A percentile compares a stretch with the other conserved stretches of the same genome.
phyloP scores from a whole-genome alignment of 2,329 filamentous ascomycete genomes.

The Cytospora schulzeri region DNA sequence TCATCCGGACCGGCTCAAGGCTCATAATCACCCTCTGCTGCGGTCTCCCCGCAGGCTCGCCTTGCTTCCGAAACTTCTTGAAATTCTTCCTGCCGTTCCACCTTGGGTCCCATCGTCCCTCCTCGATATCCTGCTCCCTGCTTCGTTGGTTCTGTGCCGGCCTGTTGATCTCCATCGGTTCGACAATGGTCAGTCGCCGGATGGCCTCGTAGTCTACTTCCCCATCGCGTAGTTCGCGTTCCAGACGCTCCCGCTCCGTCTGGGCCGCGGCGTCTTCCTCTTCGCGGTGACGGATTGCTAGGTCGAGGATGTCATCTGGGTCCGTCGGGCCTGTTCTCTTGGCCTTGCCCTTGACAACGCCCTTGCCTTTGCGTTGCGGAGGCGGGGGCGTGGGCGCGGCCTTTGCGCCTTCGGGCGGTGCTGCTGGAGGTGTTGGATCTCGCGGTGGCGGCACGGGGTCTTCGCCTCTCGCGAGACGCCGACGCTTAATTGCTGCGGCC shows the following conservation, averaged over 20 bases:
- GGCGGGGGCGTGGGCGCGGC: slow-evolving; percentile 30
- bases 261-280: slow-evolving; percentile 67
- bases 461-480: slow-evolving; percentile 63
- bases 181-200: slow-evolving; percentile 72
- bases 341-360: slow-evolving; percentile 43
- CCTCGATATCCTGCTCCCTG: slow-evolving; percentile 54
- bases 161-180: slow-evolving; percentile 68
- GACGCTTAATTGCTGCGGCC: slow-evolving; percentile 76
- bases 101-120: slow-evolving; percentile 74
- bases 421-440: slow-evolving; percentile 31
- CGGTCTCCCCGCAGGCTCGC: slow-evolving; percentile 40
- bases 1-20: slow-evolving; percentile 70
- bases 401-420: slow-evolving; percentile 29
- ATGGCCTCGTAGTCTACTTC: slow-evolving; percentile 73
- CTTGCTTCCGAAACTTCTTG: slow-evolving; percentile 76
- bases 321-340: slow-evolving; percentile 18
- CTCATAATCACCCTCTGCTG: slow-evolving; percentile 63
- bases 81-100: slow-evolving; percentile 98
- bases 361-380: slow-evolving; percentile 27
- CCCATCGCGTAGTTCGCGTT: slow-evolving; percentile 53
- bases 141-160: slow-evolving; percentile 36
- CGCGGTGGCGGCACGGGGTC: slow-evolving; percentile 44
- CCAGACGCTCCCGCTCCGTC: slow-evolving; percentile 57
- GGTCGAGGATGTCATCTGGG: slow-evolving; percentile 65
- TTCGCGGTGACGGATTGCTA: slow-evolving; percentile 61